Conservation (phyloP, 495 filamentous ascomycete genomes). For the Penicillium cinerascens region DNA sequence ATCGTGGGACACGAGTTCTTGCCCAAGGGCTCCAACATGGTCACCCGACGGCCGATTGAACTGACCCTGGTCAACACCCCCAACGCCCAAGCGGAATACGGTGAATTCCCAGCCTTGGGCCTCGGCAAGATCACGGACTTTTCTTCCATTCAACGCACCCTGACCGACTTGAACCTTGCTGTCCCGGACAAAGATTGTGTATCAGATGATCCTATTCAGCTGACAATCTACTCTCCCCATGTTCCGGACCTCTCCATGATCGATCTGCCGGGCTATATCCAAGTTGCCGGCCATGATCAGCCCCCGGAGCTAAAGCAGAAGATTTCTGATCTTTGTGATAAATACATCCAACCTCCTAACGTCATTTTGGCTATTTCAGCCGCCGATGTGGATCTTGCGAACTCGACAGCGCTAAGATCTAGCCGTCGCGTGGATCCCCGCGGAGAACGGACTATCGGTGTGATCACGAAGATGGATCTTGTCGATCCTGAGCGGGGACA, state of each 20-base stretch:
- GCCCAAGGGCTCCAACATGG: conserved; percentile 97
- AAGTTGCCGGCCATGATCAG: conserved; percentile 87
- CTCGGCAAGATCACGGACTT: conserved; percentile 93
- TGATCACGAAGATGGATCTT: conserved; percentile 98
- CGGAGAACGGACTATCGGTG: conserved; percentile 93
- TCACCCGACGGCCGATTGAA: conserved; percentile 93
- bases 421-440: conserved; percentile 90
- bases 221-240: conserved; percentile 90
- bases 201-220: conserved; percentile 92
- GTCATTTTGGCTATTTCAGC: conserved; percentile 97
- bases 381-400: conserved; percentile 94
- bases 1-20: conserved; percentile 98
- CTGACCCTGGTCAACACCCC: conserved; percentile 96
- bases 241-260: conserved; percentile 96
- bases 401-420: conserved; percentile 88
- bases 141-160: conserved; percentile 81
- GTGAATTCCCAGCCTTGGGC: conserved; percentile 91
- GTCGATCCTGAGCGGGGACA: conserved; percentile 80
- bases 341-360: conserved; percentile 95
- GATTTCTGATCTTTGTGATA: conserved; percentile 95
- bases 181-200: conserved; percentile 89
- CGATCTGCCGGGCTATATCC: conserved; percentile 95
- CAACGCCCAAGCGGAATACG: conserved; percentile 84
- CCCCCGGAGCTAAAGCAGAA: conserved; percentile 90
- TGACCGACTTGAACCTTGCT: conserved; percentile 92